phyloP scores from a whole-genome alignment of 2,329 filamentous ascomycete genomes.

The Pseudocercospora ulei region DNA sequence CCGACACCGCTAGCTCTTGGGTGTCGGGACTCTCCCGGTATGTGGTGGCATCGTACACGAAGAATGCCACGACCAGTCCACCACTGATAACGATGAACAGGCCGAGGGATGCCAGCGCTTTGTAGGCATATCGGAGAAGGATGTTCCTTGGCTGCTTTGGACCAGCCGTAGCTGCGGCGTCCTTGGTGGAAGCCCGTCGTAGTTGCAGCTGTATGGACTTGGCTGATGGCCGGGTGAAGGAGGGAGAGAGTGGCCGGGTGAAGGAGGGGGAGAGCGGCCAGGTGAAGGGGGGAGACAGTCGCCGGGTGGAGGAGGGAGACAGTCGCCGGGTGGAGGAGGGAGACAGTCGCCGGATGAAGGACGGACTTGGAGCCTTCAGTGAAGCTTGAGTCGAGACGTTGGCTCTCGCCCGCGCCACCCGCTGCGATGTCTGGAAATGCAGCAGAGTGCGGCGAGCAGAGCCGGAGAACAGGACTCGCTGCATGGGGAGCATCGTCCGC shows the following conservation, averaged over 20 bases:
- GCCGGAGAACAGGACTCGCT: conserved; percentile 20
- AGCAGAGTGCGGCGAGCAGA: conserved; percentile 16
- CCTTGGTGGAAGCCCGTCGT: conserved; percentile 20
- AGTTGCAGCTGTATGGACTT: conserved; percentile 17
- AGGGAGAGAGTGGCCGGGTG: conserved; percentile 17
- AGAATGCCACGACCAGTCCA: conserved; percentile 67
- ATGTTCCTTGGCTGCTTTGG: conserved; percentile 28
- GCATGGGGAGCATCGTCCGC: conserved; percentile 20
- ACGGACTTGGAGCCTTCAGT: conserved; percentile 9
- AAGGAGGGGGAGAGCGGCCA: conserved; percentile 12
- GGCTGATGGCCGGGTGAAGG: conserved; percentile 14
- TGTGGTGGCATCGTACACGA: conserved; percentile 85
- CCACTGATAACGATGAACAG: conserved; percentile 64
- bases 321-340: conserved; percentile 18
- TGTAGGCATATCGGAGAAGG: conserved; percentile 50
- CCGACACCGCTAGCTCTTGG: conserved; percentile 71
- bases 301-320: conserved; percentile 14
- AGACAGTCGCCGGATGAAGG: conserved; percentile 8
- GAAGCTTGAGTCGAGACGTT: conserved; percentile 11
- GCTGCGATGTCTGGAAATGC: conserved; percentile 9
- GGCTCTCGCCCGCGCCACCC: conserved; percentile 8
- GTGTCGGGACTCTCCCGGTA: conserved; percentile 63
- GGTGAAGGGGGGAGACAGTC: conserved; percentile 14
- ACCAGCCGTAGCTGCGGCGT: conserved; percentile 7
- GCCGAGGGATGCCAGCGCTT: conserved; percentile 58